Base-by-base conservation (phyloP, 1,284 basidiomycete species). In the Papiliotrema laurentii region DNA sequence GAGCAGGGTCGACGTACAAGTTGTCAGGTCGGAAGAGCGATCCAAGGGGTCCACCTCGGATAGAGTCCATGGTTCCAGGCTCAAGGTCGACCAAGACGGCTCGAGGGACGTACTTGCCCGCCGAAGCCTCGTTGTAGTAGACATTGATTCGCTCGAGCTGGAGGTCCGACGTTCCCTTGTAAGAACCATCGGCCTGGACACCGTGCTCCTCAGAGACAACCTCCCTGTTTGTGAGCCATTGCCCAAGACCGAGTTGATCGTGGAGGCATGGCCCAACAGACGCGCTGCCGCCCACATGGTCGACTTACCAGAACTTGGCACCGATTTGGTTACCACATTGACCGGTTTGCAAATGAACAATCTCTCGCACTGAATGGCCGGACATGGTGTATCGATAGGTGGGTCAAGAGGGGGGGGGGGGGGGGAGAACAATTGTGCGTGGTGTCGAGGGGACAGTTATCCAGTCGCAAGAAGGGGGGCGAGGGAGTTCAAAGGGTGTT, bases 281-380 rank as follows among this genome's bases (percentile, higher is more conserved):
- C 26, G 19, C 9, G n/a, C n/a, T n/a, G n/a, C n/a, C n/a, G n/a
- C n/a, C n/a, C n/a, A n/a, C n/a, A n/a, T 19, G 22, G 22, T 26
- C n/a, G 65, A 90, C 91, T 77, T 87, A 91, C 93, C 91, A 97
- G 85, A 97, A 97, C 78, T 96, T 96, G 80, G 89, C 87, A 89
- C 89, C 89, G 71, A 94, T 93, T 80, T 94, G 90, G 87, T 94
- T 94, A 82, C 91, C 91, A 75, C 91, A 93, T 88, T 94, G 75
- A 79, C 90, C 90, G 65, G 91, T 93, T 77, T 94, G 91, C 68
- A 94, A 83, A 79, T 94, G 91, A 72, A 94, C 90, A 77, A 94
- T 93, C 84, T 93, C 90, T 81, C 89, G 86, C 89, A 92, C 71
- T 73, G 68, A 61, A 9, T 21, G 10, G 24, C 24, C 24, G 24